Conservation (phyloP, 2,329 filamentous ascomycete genomes). For the Aspergillus jensenii region DNA sequence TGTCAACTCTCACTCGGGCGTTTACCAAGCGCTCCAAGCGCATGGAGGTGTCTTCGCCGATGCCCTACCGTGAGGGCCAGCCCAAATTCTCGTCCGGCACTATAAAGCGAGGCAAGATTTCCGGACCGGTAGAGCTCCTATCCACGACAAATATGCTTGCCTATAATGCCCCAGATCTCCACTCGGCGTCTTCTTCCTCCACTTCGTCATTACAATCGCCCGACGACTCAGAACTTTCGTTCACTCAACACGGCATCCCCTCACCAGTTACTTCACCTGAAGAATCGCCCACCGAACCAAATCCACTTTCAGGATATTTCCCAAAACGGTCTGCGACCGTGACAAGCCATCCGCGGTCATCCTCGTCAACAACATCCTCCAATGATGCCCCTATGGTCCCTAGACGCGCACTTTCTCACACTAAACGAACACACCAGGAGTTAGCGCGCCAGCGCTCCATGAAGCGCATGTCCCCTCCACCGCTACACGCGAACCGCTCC, state of each 20-base stretch:
- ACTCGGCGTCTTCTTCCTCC: conserved; percentile 44
- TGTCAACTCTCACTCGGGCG: conserved; percentile 44
- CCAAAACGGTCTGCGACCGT: conserved; percentile 71
- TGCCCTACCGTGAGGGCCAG: conserved; percentile 47
- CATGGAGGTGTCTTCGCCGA: conserved; percentile 45
- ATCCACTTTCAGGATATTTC: conserved; percentile 59
- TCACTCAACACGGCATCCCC: conserved; percentile 49
- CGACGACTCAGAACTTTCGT: conserved; percentile 66
- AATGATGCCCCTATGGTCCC: conserved; percentile 68
- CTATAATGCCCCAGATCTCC: conserved; percentile 87
- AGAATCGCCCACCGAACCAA: conserved; percentile 51
- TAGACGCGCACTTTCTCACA: conserved; percentile 78
- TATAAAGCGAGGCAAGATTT: conserved; percentile 63
- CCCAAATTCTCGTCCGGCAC: conserved; percentile 45
- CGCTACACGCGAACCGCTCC: conserved; percentile 37
- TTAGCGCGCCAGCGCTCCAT: conserved; percentile 68
- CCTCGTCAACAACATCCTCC: conserved; percentile 45
- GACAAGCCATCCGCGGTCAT: conserved; percentile 52
- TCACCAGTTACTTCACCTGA: conserved; percentile 52
- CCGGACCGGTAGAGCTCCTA: conserved; percentile 78
- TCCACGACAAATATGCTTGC: conserved; percentile 96
- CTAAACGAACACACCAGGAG: conserved; percentile 79
- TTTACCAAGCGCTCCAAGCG: conserved; percentile 51
- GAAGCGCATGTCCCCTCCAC: conserved; percentile 50
- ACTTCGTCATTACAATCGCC: conserved; percentile 61